A percentile compares a stretch with the other conserved stretches of the same genome.
Conservation (phyloP, 345 rosid genomes). For the Melaleuca quinquenervia region DNA sequence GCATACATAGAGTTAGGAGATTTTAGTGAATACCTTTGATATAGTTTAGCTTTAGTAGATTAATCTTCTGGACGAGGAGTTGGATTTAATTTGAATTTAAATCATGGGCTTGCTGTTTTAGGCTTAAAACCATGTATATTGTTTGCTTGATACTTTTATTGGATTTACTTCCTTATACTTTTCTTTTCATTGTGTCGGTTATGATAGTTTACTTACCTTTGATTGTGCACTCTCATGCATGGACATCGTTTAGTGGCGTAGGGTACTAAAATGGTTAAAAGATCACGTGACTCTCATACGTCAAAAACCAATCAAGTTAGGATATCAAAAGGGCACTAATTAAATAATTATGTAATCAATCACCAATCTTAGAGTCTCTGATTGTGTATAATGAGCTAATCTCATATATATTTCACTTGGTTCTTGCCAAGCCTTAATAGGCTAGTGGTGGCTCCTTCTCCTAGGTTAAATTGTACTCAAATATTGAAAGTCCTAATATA, state of each 20-base stretch:
- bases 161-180: not conserved
- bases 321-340: not conserved
- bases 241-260: not conserved
- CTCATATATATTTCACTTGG: not conserved
- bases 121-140: not conserved
- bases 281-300: not conserved
- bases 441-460: not conserved
- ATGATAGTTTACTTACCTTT: not conserved
- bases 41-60: not conserved
- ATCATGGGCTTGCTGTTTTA: not conserved
- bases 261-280: not conserved
- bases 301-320: not conserved
- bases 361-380: not conserved
- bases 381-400: not conserved
- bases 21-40: not conserved
- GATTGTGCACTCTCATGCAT: not conserved
- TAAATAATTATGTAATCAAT: not conserved
- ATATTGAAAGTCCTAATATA: not conserved
- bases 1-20: not conserved
- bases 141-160: not conserved
- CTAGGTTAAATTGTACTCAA: not conserved
- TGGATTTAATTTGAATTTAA: not conserved
- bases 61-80: not conserved
- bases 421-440: not conserved
- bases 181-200: not conserved